Percentiles rank a stretch among this genome's conserved stretches.
Evolutionary conservation across 306 rosid genomes (phyloP).

Genomic region (Cajanus cajan): DNA sequence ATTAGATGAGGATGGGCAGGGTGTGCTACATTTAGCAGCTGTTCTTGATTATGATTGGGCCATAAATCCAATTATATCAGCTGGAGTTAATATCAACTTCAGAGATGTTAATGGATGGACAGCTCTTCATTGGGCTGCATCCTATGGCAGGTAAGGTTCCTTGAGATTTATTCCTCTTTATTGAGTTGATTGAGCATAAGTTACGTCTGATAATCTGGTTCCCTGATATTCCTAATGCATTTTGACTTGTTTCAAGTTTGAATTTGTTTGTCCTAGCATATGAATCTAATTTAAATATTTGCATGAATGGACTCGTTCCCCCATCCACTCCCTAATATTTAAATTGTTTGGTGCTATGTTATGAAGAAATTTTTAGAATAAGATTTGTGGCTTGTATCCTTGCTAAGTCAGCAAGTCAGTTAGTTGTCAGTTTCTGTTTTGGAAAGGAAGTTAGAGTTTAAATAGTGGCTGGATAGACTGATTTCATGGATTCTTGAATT

Average conservation of each 20-base stretch:
- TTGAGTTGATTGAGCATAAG: constrained; percentile 7
- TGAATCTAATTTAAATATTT: constrained; percentile 18
- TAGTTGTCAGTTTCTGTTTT: too few relatives aligned
- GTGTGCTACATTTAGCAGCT: constrained; percentile 76
- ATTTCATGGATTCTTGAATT: too few relatives aligned
- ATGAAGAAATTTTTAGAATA: too few relatives aligned
- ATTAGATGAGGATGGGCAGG: constrained; percentile 71
- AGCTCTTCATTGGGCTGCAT: constrained; percentile 94
- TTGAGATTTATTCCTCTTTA: neutral
- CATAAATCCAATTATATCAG: constrained; percentile 60
- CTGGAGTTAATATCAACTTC: constrained; percentile 84
- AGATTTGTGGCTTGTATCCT: too few relatives aligned
- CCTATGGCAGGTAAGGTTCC: constrained; percentile 68
- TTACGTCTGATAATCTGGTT: constrained; percentile 21
- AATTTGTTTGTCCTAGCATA: constrained; percentile 7
- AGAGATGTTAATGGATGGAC: constrained; percentile 91
- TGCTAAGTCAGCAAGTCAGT: too few relatives aligned
- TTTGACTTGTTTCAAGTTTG: neutral
- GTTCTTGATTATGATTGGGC: constrained; percentile 90
- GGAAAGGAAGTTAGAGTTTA: too few relatives aligned
- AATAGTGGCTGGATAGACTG: too few relatives aligned
- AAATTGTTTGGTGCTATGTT: constrained; percentile 24
- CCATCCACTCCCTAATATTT: neutral
- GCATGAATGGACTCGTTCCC: neutral
- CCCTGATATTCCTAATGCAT: neutral